phyloP scores from a whole-genome alignment of 2,329 filamentous ascomycete genomes.

The Scytalidium sp. region DNA sequence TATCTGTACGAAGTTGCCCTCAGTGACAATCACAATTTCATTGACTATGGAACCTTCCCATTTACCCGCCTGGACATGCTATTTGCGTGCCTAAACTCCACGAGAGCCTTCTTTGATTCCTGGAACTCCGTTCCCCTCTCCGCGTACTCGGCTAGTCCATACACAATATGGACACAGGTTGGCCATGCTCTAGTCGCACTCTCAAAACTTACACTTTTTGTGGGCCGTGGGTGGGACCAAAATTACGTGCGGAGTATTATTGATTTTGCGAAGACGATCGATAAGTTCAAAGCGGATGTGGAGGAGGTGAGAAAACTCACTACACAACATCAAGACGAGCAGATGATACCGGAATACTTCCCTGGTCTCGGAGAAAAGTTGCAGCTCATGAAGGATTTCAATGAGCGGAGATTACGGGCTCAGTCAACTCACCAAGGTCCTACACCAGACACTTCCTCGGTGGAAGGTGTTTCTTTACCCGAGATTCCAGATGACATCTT shows the following conservation, averaged over 20 bases:
- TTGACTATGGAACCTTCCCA: neutral
- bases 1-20: slow-evolving; percentile 6
- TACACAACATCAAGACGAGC: neutral
- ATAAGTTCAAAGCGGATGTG: neutral
- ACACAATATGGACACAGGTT: neutral
- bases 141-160: neutral
- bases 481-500: neutral
- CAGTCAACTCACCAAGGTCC: neutral
- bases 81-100: neutral
- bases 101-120: neutral
- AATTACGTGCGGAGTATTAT: slow-evolving; percentile 2
- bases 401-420: neutral
- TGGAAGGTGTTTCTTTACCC: neutral
- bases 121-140: neutral
- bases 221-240: neutral
- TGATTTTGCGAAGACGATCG: slow-evolving; percentile 4
- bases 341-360: neutral
- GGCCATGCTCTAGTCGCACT: neutral
- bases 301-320: neutral
- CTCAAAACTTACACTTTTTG: neutral
- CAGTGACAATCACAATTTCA: neutral
- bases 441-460: neutral
- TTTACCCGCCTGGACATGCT: slow-evolving; percentile 2
- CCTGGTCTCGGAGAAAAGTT: neutral
- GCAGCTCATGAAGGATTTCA: neutral